phyloP scores from a whole-genome alignment of 2,329 filamentous ascomycete genomes.

The Fusarium nanum region DNA sequence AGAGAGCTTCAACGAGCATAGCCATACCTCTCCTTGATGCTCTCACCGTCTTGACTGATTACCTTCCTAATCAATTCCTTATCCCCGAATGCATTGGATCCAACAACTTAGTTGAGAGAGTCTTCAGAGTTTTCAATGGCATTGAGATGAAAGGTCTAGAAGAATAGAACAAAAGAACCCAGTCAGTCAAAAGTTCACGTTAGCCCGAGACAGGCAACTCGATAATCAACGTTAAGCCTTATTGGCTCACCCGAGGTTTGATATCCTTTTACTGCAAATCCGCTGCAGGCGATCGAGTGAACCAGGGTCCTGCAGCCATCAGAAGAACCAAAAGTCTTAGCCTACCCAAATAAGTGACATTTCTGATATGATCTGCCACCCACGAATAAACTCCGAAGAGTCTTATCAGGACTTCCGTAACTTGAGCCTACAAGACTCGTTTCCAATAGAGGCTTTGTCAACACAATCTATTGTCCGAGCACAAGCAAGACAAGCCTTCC shows the following conservation, averaged over 20 bases:
- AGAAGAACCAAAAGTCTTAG: neutral
- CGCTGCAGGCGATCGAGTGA: constrained; percentile 38
- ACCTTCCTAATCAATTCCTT: constrained; percentile 12
- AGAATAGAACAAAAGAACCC: constrained; percentile 32
- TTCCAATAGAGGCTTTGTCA: neutral
- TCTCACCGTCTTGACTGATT: neutral
- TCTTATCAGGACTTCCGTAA: neutral
- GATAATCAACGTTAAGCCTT: constrained; percentile 19
- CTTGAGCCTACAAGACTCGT: too few relatives aligned
- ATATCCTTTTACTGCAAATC: constrained; percentile 31
- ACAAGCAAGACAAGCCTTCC: neutral
- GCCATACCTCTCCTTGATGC: neutral
- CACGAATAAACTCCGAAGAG: neutral
- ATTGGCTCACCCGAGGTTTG: constrained; percentile 24
- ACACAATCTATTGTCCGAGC: neutral
- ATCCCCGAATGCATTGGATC: neutral
- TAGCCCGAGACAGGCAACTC: constrained; percentile 41
- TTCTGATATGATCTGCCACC: neutral
- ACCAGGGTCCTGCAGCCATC: constrained; percentile 26
- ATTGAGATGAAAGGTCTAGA: constrained; percentile 5
- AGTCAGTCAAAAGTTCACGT: constrained; percentile 10
- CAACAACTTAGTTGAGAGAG: neutral
- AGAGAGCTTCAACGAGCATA: neutral
- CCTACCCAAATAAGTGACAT: neutral
- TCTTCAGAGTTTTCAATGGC: constrained; percentile 27